Percentiles rank a stretch among this genome's conserved stretches.
Evolutionary conservation across 2,329 filamentous ascomycete genomes (phyloP).

Genomic region (Xylogone sp.): DNA sequence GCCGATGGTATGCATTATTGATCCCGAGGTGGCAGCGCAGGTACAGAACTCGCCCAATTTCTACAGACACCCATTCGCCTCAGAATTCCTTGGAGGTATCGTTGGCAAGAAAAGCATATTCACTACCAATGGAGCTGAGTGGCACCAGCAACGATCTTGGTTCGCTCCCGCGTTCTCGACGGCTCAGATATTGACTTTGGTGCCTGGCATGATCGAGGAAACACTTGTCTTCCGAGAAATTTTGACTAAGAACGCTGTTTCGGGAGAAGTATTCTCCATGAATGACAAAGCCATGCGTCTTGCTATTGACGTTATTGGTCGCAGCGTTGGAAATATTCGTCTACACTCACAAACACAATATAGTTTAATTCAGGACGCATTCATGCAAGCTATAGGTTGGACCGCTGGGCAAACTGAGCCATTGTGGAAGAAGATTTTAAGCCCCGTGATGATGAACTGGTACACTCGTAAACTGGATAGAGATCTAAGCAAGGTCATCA

Average conservation of each 20-base stretch:
- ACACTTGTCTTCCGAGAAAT: slow-evolving; percentile 15
- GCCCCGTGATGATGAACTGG: slow-evolving; percentile 10
- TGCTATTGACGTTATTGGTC: slow-evolving; percentile 15
- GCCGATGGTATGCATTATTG: slow-evolving; percentile 10
- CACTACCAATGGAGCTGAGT: slow-evolving; percentile 7
- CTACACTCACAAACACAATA: slow-evolving; percentile 10
- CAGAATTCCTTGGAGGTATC: slow-evolving; percentile 5
- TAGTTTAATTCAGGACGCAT: slow-evolving; percentile 7
- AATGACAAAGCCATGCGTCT: slow-evolving; percentile 9
- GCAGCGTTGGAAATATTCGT: slow-evolving; percentile 8
- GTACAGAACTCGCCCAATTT: slow-evolving; percentile 3
- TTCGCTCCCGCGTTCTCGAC: slow-evolving; percentile 11
- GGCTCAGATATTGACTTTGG: slow-evolving; percentile 8
- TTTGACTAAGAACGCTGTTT: slow-evolving; percentile 8
- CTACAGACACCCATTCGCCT: slow-evolving; percentile 8
- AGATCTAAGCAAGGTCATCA: slow-evolving; percentile 8
- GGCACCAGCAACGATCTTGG: slow-evolving; percentile 11
- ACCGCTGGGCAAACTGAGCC: slow-evolving; percentile 7
- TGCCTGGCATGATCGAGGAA: slow-evolving; percentile 14
- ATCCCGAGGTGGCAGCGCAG: slow-evolving; percentile 11
- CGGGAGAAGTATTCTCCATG: slow-evolving; percentile 8
- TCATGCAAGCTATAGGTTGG: slow-evolving; percentile 3
- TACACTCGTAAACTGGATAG: slow-evolving; percentile 11
- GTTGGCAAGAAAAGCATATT: slow-evolving; percentile 13
- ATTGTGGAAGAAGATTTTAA: slow-evolving; percentile 7